Evolutionary conservation across 495 filamentous ascomycete species (phyloP), one percentile per base, ranked within the genome.

Genomic region (Xylaria curta): DNA sequence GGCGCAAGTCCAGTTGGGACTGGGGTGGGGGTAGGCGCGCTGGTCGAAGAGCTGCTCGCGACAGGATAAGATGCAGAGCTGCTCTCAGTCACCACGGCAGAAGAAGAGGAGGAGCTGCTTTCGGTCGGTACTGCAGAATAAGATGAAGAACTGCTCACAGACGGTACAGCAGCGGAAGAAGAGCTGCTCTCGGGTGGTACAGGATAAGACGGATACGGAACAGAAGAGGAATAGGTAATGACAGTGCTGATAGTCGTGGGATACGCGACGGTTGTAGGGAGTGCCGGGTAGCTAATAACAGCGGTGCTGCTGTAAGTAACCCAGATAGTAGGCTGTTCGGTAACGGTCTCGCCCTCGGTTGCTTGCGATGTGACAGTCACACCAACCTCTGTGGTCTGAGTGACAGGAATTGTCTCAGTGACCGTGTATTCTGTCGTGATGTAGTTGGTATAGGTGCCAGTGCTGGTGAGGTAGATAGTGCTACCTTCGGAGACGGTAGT

Each of bases 381-480:
- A 36, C 75, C 81, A 13, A 81, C 73, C 58, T 81, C 69, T 58
- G 75, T 77, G 59, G 82, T 83, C 58, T 79, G 33, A 24, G 81
- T 84, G 54, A 80, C 74, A 1, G 81, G 81, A 31, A 84, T 49
- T 3, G 78, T 78, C 36, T 79, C 79, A 40, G 69, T 75, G 58
- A 79, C 56, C 38, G 81, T 82, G 71, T 79, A 77, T 47, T 79
- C 73, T 42, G 75, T 72, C 51, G 76, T 82, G 31, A 72, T 60
- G 71, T 75, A 75, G 21, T 70, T 67, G 28, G 84, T 85, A 71
- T 79, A 78, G 31, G 84, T 85, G 71, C 80, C 77, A n/a, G 84
- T 86, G 74, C 81, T 72, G 54, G 82, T 84, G 44, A 82, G 62
- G 49, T 80, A 78, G 65, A 82, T 69, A 33, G 83, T 86, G 42